Evolutionary conservation across 352 stramenopile genomes (phyloP).

Genomic region (Phytophthora citricola): DNA sequence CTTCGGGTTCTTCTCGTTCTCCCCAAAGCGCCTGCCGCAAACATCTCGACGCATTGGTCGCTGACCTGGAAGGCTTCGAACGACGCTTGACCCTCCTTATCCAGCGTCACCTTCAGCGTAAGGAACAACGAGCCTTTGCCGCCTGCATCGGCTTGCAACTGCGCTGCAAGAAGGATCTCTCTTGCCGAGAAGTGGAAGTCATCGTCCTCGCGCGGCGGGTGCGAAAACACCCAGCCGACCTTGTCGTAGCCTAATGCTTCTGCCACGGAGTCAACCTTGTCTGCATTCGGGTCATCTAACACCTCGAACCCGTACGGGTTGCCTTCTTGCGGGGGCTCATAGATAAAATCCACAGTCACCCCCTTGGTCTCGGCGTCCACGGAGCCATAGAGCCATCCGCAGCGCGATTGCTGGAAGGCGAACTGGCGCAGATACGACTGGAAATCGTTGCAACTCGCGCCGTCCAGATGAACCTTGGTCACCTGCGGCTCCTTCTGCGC

Average conservation of each 20-base stretch:
- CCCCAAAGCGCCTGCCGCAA: conserved; percentile 92
- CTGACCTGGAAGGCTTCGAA: conserved; percentile 98
- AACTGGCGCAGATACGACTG: conserved; percentile 91
- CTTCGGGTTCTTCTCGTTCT: conserved; percentile 91
- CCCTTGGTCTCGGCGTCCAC: conserved; percentile 87
- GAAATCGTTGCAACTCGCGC: conserved; percentile 90
- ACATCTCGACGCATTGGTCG: conserved; percentile 98
- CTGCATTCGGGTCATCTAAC: conserved; percentile 90
- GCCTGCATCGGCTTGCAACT: conserved; percentile 95
- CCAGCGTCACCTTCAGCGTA: conserved; percentile 95
- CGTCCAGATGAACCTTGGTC: conserved; percentile 88
- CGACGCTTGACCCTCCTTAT: conserved; percentile 93
- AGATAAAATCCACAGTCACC: conserved; percentile 96
- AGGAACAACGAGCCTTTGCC: conserved; percentile 96
- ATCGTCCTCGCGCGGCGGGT: conserved; percentile 94
- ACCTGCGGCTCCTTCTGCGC: conserved; percentile 91
- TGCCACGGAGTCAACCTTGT: conserved; percentile 88
- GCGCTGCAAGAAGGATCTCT: conserved; percentile 93
- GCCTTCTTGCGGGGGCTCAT: conserved; percentile 95
- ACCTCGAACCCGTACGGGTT: conserved; percentile 92
- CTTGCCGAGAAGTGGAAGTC: conserved; percentile 94
- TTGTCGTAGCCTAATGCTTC: conserved; percentile 90
- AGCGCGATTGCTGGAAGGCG: conserved; percentile 94
- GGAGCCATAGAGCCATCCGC: conserved; percentile 95
- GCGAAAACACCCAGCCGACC: conserved; percentile 98